Percentiles rank a stretch among this genome's conserved stretches.
These are phyloP conservation scores for Kuraishia piskuri DNA, from an alignment of 805 yeast species.

Conservation along the genomic window DNA sequence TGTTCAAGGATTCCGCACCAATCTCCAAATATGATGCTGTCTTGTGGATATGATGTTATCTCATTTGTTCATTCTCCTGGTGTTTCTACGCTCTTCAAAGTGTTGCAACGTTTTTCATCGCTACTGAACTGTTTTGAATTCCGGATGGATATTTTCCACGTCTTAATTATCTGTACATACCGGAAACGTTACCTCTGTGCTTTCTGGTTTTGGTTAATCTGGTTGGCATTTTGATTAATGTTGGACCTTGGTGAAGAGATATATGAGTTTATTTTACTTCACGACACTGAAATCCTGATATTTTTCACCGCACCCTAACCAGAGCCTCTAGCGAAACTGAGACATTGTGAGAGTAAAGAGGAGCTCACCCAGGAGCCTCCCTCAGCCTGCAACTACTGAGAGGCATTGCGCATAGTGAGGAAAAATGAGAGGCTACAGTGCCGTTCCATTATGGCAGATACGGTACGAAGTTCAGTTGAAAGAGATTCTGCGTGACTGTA, in stretches of 20 bases:
- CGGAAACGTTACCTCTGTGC: slow-evolving; percentile 99
- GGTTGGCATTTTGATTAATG: slow-evolving; percentile 73
- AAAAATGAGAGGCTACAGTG: background rate
- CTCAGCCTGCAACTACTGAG: background rate
- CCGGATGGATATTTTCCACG: background rate
- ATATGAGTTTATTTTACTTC: background rate
- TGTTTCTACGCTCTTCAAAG: background rate
- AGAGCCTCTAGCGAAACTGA: background rate
- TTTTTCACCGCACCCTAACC: slow-evolving; percentile 4
- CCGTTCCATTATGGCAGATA: background rate
- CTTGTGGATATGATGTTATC: too few species aligned
- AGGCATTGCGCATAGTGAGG: background rate
- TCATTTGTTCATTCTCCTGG: background rate
- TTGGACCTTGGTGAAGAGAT: background rate
- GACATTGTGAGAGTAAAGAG: slow-evolving; percentile 6
- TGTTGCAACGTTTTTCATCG: background rate
- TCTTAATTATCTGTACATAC: slow-evolving; percentile 45
- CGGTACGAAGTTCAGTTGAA: background rate
- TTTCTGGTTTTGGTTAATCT: slow-evolving; percentile 99
- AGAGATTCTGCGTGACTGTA: background rate
- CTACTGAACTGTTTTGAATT: background rate
- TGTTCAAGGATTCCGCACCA: too few species aligned
- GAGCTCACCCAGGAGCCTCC: slow-evolving; percentile 5
- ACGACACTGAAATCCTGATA: slow-evolving; percentile 6
- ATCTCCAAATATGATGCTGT: background rate